phyloP scores from a whole-genome alignment of 495 filamentous ascomycete species.

The Aspergillus nidulans region DNA sequence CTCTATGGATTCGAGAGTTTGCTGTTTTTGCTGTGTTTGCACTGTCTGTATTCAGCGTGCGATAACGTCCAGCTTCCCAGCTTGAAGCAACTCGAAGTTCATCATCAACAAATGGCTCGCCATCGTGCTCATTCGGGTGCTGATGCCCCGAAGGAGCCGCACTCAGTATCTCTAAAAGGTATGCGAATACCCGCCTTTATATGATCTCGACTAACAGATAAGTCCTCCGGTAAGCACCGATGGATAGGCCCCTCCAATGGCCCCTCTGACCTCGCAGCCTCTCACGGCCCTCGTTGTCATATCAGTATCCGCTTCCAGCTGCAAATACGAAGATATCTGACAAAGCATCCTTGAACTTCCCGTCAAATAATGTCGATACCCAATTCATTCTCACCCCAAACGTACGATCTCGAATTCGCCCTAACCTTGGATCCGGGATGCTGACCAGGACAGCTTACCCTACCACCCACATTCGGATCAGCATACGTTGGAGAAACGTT shows the following conservation, averaged over 20 bases:
- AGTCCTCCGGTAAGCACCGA: slow-evolving; percentile 48
- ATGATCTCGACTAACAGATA: slow-evolving; percentile 4
- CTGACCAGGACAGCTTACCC: slow-evolving; percentile 57
- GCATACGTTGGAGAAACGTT: slow-evolving; percentile 97
- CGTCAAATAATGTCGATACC: slow-evolving; percentile 41
- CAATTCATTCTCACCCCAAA: slow-evolving; percentile 59
- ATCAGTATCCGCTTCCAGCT: slow-evolving; percentile 54
- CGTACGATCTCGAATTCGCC: slow-evolving; percentile 27
- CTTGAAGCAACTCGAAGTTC: slow-evolving; percentile 9
- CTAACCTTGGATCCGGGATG: not conserved
- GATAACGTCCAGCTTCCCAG: slow-evolving; percentile 10
- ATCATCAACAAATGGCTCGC: slow-evolving; percentile 33
- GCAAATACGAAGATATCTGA: slow-evolving; percentile 46
- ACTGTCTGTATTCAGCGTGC: slow-evolving; percentile 14
- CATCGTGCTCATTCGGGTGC: slow-evolving; percentile 41
- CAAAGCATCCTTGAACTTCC: slow-evolving; percentile 50
- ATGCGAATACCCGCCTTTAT: slow-evolving; percentile 3
- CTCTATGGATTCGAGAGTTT: slow-evolving; percentile 19
- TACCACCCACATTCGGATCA: slow-evolving; percentile 87
- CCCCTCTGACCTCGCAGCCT: slow-evolving; percentile 36
- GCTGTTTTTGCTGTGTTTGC: slow-evolving; percentile 24
- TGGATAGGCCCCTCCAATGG: not conserved
- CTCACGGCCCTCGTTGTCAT: slow-evolving; percentile 52
- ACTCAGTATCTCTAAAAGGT: slow-evolving; percentile 84
- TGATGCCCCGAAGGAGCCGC: slow-evolving; percentile 69